Evolutionary conservation across 306 rosid genomes (phyloP), one percentile per base, ranked within the genome.

Genomic region (Pterocarpus santalinus): DNA sequence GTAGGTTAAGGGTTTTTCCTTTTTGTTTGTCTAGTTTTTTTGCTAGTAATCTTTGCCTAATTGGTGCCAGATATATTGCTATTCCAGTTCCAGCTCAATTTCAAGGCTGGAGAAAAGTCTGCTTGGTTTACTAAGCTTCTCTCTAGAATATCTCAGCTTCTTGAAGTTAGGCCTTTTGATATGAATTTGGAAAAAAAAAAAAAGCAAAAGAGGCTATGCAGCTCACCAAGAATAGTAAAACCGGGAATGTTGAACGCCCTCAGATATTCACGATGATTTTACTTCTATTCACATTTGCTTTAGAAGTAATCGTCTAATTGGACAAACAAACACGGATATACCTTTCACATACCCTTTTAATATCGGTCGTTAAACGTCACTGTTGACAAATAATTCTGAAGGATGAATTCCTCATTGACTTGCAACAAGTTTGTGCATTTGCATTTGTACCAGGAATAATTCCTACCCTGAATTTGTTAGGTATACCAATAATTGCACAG

Each of bases 401-500:
- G 15, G 65, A 56, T 64, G 70, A 14, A 83, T 58, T 46, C 34
- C 57, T 77, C 17, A 51, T 72, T 73, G 77, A 75, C 70, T 78
- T 65, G 73, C 38, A 44, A 15, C n/a, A 72, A 78, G 80, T 14
- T 74, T 83, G 77, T 41, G 57, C 61, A 58, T 62, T 65, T 46
- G 83, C 64, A 49, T 65, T 5, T 83, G 68, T 51, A 61, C 57
- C 41, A 5, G 47, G 41, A 67, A 67, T 69, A 0, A 44, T 80
- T 55, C 81, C 65, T 43, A 35, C 58, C 14, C 62, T 14, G 65
- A 44, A 74, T 71, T 32, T 51, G 85, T 75, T 76, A 80, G 51
- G 78, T 49, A 56, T 46, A 66, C 80, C 74, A 73, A 83, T 73
- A 73, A 65, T 78, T 80, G 73, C 60, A 36, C 22, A 70, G 8